Evolutionary conservation across 148 eudicot genomes (phyloP).

Genomic region (Bassia scoparia): DNA sequence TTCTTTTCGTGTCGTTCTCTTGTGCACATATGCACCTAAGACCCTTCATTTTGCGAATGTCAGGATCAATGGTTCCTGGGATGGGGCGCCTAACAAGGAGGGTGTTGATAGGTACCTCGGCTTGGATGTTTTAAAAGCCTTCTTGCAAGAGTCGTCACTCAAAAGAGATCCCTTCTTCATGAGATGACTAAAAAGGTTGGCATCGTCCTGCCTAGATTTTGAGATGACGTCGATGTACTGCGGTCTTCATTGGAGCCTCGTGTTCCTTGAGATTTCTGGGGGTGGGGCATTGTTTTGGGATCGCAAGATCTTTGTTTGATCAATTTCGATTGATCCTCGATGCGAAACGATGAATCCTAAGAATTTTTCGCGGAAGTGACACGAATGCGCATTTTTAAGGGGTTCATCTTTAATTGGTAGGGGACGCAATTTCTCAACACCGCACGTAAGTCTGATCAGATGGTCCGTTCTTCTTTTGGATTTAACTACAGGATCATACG

Average conservation of each 20-base stretch:
- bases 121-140: neutral
- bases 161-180: conserved; percentile 1
- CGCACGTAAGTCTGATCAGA: neutral
- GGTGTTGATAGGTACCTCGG: neutral
- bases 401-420: neutral
- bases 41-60: no score
- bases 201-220: neutral
- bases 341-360: neutral
- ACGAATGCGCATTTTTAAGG: neutral
- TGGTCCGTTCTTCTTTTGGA: conserved; percentile 3
- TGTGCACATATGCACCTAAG: neutral
- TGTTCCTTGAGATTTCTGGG: neutral
- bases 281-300: neutral
- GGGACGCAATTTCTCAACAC: neutral
- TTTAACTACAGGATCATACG: conserved; percentile 17
- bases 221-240: neutral
- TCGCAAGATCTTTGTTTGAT: neutral
- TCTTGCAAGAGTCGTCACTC: neutral
- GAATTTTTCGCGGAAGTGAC: neutral
- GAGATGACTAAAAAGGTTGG: conserved; percentile 10
- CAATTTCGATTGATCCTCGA: conserved; percentile 9
- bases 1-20: neutral
- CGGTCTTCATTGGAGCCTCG: neutral
- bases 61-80: neutral
- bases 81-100: neutral